A percentile compares a stretch with the other conserved stretches of the same genome.
phyloP scores from a whole-genome alignment of 1,139 yeast genomes.

The Yamadazyma triangularis region DNA sequence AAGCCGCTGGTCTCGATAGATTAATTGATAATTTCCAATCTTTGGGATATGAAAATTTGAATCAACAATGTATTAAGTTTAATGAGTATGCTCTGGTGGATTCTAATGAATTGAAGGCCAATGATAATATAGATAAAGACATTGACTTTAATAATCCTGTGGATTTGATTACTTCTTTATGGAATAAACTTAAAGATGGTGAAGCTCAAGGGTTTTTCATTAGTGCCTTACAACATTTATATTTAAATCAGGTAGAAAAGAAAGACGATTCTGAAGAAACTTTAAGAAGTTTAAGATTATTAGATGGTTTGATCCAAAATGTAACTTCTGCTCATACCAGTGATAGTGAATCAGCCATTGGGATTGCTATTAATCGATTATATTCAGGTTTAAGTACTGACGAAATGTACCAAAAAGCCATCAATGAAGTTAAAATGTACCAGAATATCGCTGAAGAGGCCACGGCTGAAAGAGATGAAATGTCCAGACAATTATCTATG shows the following conservation, averaged over 20 bases:
- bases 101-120: conserved; percentile 56
- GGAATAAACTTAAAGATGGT: conserved; percentile 68
- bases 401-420: conserved; percentile 80
- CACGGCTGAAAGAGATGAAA: conserved; percentile 77
- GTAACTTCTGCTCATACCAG: conserved; percentile 63
- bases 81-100: conserved; percentile 68
- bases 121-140: conserved; percentile 57
- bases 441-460: conserved; percentile 73
- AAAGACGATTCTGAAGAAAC: conserved; percentile 45
- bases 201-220: conserved; percentile 68
- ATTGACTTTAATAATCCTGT: conserved; percentile 73
- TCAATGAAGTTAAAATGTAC: conserved; percentile 64
- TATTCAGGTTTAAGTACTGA: conserved; percentile 82
- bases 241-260: conserved; percentile 64
- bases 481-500: conserved; percentile 66
- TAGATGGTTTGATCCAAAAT: conserved; percentile 81
- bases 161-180: conserved; percentile 61
- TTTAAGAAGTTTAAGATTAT: conserved; percentile 65
- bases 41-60: conserved; percentile 59
- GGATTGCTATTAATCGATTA: conserved; percentile 77
- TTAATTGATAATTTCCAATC: conserved; percentile 59
- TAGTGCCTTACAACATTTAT: conserved; percentile 80
- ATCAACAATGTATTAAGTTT: conserved; percentile 63
- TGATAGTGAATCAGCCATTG: conserved; percentile 72
- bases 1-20: conserved; percentile 68